Conservation (phyloP, 2,329 filamentous ascomycete species). For the Colletotrichum sublineola region DNA sequence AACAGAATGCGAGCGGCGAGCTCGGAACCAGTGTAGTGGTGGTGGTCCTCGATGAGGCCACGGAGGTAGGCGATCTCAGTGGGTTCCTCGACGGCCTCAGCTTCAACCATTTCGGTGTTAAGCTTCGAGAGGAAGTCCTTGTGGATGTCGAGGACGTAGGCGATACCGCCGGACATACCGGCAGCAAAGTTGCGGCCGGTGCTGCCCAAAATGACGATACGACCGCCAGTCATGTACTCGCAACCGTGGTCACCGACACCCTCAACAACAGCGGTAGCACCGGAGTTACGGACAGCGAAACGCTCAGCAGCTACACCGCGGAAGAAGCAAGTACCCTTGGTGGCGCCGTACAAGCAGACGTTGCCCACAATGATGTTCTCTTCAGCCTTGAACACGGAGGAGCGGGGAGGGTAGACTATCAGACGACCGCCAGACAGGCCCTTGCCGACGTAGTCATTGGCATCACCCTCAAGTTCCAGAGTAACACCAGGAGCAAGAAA, state of each 20-base stretch:
- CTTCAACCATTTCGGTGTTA: constrained; percentile 98
- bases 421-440: constrained; percentile 92
- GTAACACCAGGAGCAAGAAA: constrained; percentile 95
- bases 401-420: constrained; percentile 92
- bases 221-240: constrained; percentile 99
- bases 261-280: constrained; percentile 95
- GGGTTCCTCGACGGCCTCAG: constrained; percentile 85
- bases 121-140: constrained; percentile 93
- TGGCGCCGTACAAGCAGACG: constrained; percentile 94
- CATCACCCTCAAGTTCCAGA: constrained; percentile 92
- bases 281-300: constrained; percentile 96
- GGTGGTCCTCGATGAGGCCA: constrained; percentile 93
- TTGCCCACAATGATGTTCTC: constrained; percentile 96
- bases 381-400: constrained; percentile 93
- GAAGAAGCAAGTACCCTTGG: constrained; percentile 93
- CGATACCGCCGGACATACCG: constrained; percentile 98
- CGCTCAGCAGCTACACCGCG: constrained; percentile 95
- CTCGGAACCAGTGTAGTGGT: constrained; percentile 98
- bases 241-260: constrained; percentile 96
- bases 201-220: constrained; percentile 85
- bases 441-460: constrained; percentile 98
- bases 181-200: constrained; percentile 98
- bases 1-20: constrained; percentile 91
- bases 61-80: constrained; percentile 91
- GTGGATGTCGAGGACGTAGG: constrained; percentile 91